A percentile compares a stretch with the other conserved stretches of the same genome.
Conservation (phyloP, 805 yeast species). For the Schwanniomyces vanrijiae region DNA sequence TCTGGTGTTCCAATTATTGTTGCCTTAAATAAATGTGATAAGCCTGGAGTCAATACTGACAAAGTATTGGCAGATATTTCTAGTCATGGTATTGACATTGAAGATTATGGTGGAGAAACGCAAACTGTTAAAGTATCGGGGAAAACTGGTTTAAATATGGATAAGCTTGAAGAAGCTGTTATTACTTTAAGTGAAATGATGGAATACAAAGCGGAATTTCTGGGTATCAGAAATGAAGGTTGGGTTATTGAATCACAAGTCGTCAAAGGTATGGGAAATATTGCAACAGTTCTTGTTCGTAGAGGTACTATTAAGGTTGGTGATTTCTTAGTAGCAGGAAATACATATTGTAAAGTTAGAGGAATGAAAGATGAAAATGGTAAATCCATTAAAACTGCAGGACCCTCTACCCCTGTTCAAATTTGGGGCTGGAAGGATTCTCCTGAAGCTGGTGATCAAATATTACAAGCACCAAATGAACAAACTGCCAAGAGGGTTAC, state of each 20-base stretch:
- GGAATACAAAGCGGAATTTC: constrained; percentile 65
- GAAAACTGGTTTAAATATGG: constrained; percentile 86
- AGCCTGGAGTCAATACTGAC: constrained; percentile 70
- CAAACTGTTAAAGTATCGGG: constrained; percentile 89
- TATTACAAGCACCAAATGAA: constrained; percentile 75
- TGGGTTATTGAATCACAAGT: constrained; percentile 86
- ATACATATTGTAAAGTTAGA: constrained; percentile 80
- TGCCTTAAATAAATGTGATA: constrained; percentile 91
- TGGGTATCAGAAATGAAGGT: constrained; percentile 67
- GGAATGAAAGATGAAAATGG: constrained; percentile 76
- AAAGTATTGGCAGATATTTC: constrained; percentile 78
- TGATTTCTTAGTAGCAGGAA: constrained; percentile 78
- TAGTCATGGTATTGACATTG: constrained; percentile 75
- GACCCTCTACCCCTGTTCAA: constrained; percentile 89
- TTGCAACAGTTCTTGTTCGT: constrained; percentile 80
- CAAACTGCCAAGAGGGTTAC: constrained; percentile 73
- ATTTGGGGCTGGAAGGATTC: constrained; percentile 92
- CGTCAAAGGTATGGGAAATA: constrained; percentile 78
- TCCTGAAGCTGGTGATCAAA: constrained; percentile 88
- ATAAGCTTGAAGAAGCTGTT: constrained; percentile 84
- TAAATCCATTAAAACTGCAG: constrained; percentile 59
- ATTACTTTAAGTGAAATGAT: constrained; percentile 79
- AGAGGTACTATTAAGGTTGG: constrained; percentile 78
- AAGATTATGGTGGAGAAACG: constrained; percentile 93
- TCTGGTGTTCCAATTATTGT: constrained; percentile 84